These are phyloP conservation scores for Porogramme epimiltina DNA, from an alignment of 1,284 basidiomycete genomes.

Conservation along the genomic window DNA sequence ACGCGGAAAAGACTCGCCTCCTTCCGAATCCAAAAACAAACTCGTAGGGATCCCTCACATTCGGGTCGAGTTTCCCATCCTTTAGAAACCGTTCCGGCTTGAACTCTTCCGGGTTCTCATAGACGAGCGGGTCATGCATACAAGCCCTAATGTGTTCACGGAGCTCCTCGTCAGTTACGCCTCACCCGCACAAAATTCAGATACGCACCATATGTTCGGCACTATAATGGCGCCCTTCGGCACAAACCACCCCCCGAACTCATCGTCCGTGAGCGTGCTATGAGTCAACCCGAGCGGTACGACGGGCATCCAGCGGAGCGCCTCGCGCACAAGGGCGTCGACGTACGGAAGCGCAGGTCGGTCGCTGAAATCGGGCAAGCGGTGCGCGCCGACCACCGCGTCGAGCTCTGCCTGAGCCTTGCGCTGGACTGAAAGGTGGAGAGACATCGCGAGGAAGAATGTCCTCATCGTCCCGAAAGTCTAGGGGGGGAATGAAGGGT, in stretches of 20 bases:
- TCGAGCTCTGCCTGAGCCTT: constrained; percentile 34
- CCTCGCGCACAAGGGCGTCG: constrained; percentile 23
- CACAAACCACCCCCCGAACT: constrained; percentile 17
- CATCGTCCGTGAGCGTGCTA: constrained; percentile 16
- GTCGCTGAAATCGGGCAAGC: constrained; percentile 21
- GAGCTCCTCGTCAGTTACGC: no score
- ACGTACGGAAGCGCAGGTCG: constrained; percentile 15
- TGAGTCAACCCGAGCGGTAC: constrained; percentile 15
- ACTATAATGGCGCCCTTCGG: constrained; percentile 24
- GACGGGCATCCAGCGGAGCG: constrained; percentile 22
- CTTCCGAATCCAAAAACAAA: constrained; percentile 12
- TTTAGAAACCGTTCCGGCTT: constrained; percentile 22
- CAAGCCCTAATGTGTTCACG: constrained; percentile 1
- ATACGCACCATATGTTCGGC: constrained; percentile 9
- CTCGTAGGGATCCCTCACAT: neutral
- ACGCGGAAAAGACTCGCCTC: constrained; percentile 2
- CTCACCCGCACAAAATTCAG: neutral
- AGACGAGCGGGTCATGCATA: neutral
- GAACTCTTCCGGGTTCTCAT: constrained; percentile 23
- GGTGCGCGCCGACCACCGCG: constrained; percentile 21
- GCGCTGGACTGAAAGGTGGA: constrained; percentile 23
- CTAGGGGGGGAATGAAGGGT: neutral
- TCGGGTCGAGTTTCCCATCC: neutral
- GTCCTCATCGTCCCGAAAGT: neutral
- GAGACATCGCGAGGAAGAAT: constrained; percentile 19